These are phyloP conservation scores for Talaromyces pinophilus DNA, from an alignment of 2,329 filamentous ascomycete genomes.

Conservation along the genomic window DNA sequence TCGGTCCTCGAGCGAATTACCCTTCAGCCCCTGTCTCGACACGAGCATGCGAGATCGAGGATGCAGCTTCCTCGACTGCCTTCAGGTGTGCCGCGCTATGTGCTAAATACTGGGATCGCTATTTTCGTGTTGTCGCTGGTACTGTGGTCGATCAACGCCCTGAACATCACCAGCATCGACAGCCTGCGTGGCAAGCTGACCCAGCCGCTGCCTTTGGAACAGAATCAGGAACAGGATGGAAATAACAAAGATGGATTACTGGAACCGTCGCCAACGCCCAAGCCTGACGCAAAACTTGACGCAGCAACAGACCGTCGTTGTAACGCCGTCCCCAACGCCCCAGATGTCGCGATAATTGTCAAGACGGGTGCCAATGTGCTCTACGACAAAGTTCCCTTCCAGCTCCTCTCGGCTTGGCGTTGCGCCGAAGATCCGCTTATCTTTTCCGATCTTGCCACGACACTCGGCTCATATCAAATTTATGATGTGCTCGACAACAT, in stretches of 20 bases:
- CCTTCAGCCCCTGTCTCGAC: not conserved
- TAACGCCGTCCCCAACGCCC: slow-evolving; percentile 47
- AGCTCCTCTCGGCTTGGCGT: slow-evolving; percentile 55
- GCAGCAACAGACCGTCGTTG: slow-evolving; percentile 34
- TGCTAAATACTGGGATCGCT: slow-evolving; percentile 18
- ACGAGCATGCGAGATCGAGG: slow-evolving; percentile 9
- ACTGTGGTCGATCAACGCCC: slow-evolving; percentile 16
- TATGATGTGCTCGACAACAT: slow-evolving; percentile 39
- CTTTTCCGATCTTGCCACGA: slow-evolving; percentile 37
- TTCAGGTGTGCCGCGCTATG: slow-evolving; percentile 16
- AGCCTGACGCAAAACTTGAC: slow-evolving; percentile 8
- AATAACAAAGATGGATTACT: not conserved
- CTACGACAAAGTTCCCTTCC: slow-evolving; percentile 55
- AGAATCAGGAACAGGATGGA: not conserved
- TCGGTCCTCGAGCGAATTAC: not conserved
- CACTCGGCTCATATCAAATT: slow-evolving; percentile 35
- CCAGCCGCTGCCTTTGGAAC: slow-evolving; percentile 9
- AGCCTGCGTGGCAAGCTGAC: slow-evolving; percentile 12
- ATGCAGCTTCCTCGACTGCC: slow-evolving; percentile 22
- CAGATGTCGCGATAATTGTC: slow-evolving; percentile 54
- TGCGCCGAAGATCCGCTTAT: slow-evolving; percentile 56
- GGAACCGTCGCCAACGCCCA: not conserved
- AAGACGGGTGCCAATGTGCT: slow-evolving; percentile 61
- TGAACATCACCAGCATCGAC: slow-evolving; percentile 13
- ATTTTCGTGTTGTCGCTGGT: slow-evolving; percentile 19